phyloP scores from a whole-genome alignment of 345 rosid species.

The Syzygium aqueum region DNA sequence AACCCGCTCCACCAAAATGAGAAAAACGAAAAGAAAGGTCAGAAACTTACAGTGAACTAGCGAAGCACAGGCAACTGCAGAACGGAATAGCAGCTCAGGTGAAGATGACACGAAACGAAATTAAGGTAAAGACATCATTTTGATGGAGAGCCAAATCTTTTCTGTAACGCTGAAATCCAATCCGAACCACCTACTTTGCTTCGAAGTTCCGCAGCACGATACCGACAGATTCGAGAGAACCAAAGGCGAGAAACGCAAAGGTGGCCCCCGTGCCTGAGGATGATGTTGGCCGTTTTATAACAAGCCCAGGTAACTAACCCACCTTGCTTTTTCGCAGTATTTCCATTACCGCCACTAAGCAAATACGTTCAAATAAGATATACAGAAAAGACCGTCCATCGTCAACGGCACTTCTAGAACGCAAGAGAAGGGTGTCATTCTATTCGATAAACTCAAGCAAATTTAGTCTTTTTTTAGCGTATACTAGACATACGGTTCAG shows the following conservation, averaged over 20 bases:
- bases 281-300: background rate
- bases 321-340: background rate
- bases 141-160: background rate
- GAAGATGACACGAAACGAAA: background rate
- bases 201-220: background rate
- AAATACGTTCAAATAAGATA: background rate
- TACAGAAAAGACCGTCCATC: background rate
- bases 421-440: background rate
- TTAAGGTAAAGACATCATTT: background rate
- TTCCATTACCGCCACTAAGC: background rate
- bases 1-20: background rate
- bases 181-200: background rate
- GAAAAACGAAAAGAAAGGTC: background rate
- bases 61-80: background rate
- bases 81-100: background rate
- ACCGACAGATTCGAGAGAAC: background rate
- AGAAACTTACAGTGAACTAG: background rate
- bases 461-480: background rate
- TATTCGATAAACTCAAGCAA: background rate
- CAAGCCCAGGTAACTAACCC: background rate
- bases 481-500: background rate
- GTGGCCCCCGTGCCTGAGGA: background rate
- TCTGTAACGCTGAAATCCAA: background rate
- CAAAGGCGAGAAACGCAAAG: background rate
- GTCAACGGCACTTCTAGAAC: background rate